Evolutionary conservation across 352 stramenopile genomes (phyloP), one percentile per base, ranked within the genome.

Genomic region (Pythium sukuiense): DNA sequence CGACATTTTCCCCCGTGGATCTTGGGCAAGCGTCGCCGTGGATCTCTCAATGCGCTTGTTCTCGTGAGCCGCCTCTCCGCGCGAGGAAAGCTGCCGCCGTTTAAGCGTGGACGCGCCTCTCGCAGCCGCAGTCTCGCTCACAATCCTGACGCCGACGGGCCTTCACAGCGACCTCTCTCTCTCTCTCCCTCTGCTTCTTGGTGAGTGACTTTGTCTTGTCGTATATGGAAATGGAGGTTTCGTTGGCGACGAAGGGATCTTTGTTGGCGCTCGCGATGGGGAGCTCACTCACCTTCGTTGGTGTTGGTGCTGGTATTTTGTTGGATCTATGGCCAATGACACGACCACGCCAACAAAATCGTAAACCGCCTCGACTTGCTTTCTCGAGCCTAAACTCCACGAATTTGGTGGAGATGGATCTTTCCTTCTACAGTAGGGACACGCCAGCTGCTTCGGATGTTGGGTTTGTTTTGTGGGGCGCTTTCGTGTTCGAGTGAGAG

Each of bases 71-170:
- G 12, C 27, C 20, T 12, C 32, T 49, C 30, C 24, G n/a, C 7
- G 27, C 13, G 63, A 61, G 27, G 35, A 58, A 55, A 33, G 37
- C 37, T 43, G 45, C 9, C 48, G 63, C 54, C 63, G 63, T 54
- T 70, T 70, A 43, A 46, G 63, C 63, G 55, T 55, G 55, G 18
- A 58, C 55, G 53, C 30, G 54, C 49, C 45, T 48, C 54, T 26
- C 30, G 55, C n/a, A 16, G 29, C 37, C 7, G 24, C 53, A n/a
- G 6, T 26, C 24, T 35, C 46, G 53, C 54, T 57, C 30, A 46
- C 63, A 61, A 70, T 64, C 63, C 37, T 70, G 56, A 29, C 63
- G 45, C 20, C 37, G 37, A 26, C n/a, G 20, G 45, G 24, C 20
- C 45, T 30, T 30, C 45, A 18, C 45, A 52, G 18, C 20, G 45